Evolutionary conservation across 2,329 filamentous ascomycete species (phyloP).

Genomic region (Talaromyces verruculosus): DNA sequence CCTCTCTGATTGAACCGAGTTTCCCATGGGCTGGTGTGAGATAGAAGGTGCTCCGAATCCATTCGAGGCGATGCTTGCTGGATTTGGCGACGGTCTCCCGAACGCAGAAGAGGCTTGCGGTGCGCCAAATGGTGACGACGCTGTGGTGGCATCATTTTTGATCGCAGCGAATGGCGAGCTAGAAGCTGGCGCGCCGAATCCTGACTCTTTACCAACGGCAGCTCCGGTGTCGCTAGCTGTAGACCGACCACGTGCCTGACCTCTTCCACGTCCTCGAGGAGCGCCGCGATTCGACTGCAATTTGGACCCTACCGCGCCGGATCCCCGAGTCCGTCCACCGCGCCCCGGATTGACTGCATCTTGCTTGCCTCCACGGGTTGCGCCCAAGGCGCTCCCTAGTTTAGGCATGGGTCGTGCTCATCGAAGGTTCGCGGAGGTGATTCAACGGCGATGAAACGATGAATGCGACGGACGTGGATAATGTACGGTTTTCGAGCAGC

Average conservation of each 20-base stretch:
- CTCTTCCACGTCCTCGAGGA: slow-evolving; percentile 17
- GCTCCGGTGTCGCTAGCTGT: slow-evolving; percentile 8
- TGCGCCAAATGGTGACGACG: slow-evolving; percentile 10
- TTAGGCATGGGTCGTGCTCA: slow-evolving; percentile 23
- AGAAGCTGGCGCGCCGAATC: background rate
- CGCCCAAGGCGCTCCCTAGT: slow-evolving; percentile 21
- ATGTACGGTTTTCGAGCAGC: background rate
- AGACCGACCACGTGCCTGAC: slow-evolving; percentile 12
- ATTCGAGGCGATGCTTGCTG: slow-evolving; percentile 23
- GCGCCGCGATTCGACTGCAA: slow-evolving; percentile 14
- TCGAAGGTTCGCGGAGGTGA: slow-evolving; percentile 16
- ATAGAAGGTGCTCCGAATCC: slow-evolving; percentile 24
- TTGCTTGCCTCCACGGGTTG: slow-evolving; percentile 20
- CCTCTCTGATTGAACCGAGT: slow-evolving; percentile 22
- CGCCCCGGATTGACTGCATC: slow-evolving; percentile 20
- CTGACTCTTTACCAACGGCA: background rate
- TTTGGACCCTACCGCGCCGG: background rate
- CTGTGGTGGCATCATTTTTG: slow-evolving; percentile 13
- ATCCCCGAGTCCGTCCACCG: slow-evolving; percentile 14
- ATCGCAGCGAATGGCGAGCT: slow-evolving; percentile 23
- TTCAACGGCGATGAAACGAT: slow-evolving; percentile 10
- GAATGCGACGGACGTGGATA: background rate
- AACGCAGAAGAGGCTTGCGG: slow-evolving; percentile 9
- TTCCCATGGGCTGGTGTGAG: slow-evolving; percentile 17
- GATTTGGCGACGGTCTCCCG: slow-evolving; percentile 25